These are phyloP conservation scores for Rutstroemia sp. DNA, from an alignment of 2,329 filamentous ascomycete species.

Conservation along the genomic window DNA sequence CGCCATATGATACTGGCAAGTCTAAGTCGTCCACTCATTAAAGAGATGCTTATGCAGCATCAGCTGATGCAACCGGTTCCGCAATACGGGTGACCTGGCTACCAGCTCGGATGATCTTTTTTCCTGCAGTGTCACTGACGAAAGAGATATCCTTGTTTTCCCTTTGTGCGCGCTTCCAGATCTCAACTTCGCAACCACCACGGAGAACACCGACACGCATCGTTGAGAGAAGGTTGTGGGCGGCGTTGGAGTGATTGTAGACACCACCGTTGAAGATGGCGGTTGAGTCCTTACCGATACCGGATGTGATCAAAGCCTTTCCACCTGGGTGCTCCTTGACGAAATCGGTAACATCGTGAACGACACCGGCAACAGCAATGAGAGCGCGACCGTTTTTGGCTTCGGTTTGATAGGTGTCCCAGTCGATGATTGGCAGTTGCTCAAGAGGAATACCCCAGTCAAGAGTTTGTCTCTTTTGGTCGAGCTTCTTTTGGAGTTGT, in stretches of 20 bases:
- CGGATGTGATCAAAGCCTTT: constrained; percentile 75
- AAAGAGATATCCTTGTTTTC: constrained; percentile 78
- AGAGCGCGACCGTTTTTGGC: constrained; percentile 71
- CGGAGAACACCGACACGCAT: constrained; percentile 84
- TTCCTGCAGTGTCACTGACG: constrained; percentile 72
- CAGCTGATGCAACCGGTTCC: constrained; percentile 73
- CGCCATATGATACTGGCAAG: background rate
- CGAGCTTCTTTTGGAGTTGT: constrained; percentile 87
- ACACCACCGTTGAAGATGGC: constrained; percentile 90
- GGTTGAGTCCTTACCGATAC: constrained; percentile 80
- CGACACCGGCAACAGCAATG: constrained; percentile 72
- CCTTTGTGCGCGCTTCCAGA: constrained; percentile 81
- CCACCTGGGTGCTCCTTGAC: constrained; percentile 88
- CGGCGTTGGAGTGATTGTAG: constrained; percentile 83
- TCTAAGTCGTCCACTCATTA: constrained; percentile 5
- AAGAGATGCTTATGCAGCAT: constrained; percentile 55
- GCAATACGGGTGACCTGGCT: constrained; percentile 77
- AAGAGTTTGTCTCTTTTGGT: constrained; percentile 73
- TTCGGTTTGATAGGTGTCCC: constrained; percentile 78
- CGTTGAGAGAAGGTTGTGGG: constrained; percentile 80
- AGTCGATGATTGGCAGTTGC: constrained; percentile 76
- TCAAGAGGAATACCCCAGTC: constrained; percentile 85
- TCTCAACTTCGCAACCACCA: constrained; percentile 82
- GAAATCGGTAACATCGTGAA: constrained; percentile 78
- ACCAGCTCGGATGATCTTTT: constrained; percentile 79